Evolutionary conservation across 257 asterid species (phyloP).

Genomic region (Avicennia marina): DNA sequence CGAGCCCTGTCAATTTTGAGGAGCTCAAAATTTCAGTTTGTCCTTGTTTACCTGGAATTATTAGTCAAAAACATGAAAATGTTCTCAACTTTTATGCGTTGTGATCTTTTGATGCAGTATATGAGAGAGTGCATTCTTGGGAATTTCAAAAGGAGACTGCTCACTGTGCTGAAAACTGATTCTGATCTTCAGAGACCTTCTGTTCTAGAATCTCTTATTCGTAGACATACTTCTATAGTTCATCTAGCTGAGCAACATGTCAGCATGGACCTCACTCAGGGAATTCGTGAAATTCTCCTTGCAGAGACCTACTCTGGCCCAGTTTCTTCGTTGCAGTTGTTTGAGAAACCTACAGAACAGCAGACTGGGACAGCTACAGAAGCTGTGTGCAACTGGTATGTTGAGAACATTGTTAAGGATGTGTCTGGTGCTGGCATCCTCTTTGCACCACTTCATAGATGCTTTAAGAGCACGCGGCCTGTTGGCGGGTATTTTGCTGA

Average conservation of each 20-base stretch:
- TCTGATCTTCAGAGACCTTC: slow-evolving; percentile 96
- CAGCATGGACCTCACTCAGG: slow-evolving; percentile 98
- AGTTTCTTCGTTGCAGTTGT: slow-evolving; percentile 88
- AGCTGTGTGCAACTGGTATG: slow-evolving; percentile 92
- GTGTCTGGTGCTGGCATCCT: slow-evolving; percentile 78
- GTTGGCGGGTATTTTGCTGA: slow-evolving; percentile 95
- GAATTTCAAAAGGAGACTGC: slow-evolving; percentile 87
- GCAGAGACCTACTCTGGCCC: slow-evolving; percentile 92
- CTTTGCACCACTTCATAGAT: slow-evolving; percentile 83
- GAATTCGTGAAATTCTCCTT: slow-evolving; percentile 88
- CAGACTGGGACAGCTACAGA: slow-evolving; percentile 85
- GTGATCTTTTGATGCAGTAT: slow-evolving; percentile 51
- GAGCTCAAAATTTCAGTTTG: not conserved
- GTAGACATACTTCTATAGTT: slow-evolving; percentile 76
- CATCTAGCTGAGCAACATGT: slow-evolving; percentile 97
- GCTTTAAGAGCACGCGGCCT: slow-evolving; percentile 95
- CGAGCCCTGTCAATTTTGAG: not conserved
- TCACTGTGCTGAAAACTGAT: slow-evolving; percentile 87
- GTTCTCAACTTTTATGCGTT: not conserved
- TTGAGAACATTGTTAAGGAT: slow-evolving; percentile 92
- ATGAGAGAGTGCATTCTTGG: slow-evolving; percentile 98
- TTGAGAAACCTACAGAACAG: slow-evolving; percentile 79
- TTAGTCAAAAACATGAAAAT: too few species aligned
- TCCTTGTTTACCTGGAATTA: too few species aligned
- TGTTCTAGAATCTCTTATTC: slow-evolving; percentile 77